Base-by-base conservation (phyloP, 805 yeast species). In the Kuraishia borneana region DNA sequence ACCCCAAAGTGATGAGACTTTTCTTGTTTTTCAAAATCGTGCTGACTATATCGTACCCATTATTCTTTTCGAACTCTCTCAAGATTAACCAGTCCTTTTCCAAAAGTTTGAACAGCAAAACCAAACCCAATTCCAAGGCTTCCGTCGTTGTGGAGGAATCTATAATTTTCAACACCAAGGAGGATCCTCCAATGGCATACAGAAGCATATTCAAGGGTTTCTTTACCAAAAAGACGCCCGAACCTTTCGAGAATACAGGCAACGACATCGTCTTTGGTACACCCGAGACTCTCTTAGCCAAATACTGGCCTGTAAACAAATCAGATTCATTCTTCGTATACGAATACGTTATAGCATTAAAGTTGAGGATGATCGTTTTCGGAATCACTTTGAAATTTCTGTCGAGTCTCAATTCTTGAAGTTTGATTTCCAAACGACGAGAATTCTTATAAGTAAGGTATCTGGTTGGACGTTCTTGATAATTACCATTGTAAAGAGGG, bases 1-100 rank as follows among this genome's bases (percentile, higher is more conserved):
- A 53, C 14, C 62, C 63, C n/a, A 70, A 41, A 5, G 55, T 46
- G 3, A 68, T 53, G 34, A 44, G 41, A 4, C 45, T 47, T 40
- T 58, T 62, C 45, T 72, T 74, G 19, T 65, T 56, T 27, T 65
- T 68, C 19, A 79, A 44, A 6, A 81, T 46, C 1, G 77, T 65
- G 0, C 70, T 65, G 2, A 81, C 47, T 3, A 77, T 62, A 18
- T 72, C 73, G 44, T 73, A 81, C 1, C 87, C 87, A 41, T 68
- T 69, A 3, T 61, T 57, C 13, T 65, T 58, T 42, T 76, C 83
- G 46, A 79, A 70, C 39, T 77, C 84, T 32, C 67, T 65, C 20
- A 61, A 51, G 34, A 68, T 54, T 27, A 76, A 58, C 68, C 77
- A 64, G 39, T 70, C 64, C 21, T 58, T 55, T n/a, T 58, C 50